Base-by-base conservation (phyloP, 352 stramenopile genomes). In the Pythium vanterpoolii region DNA sequence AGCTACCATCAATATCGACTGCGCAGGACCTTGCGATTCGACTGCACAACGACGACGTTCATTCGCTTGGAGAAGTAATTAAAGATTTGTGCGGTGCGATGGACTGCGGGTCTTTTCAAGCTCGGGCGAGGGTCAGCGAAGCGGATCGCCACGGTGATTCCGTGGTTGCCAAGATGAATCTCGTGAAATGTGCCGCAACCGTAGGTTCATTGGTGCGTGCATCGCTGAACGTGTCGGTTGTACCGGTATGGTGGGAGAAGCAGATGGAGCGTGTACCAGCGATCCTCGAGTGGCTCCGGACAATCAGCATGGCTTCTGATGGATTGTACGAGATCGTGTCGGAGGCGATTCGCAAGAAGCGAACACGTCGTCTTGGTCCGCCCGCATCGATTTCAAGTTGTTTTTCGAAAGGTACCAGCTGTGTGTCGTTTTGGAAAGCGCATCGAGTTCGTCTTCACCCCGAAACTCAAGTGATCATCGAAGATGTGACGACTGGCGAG, bases 11-110 rank as follows among this genome's bases (percentile, higher is more conserved):
- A 42, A 36, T 68, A 61, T 10, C 66, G 68, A 24, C 86, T 11
- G 6, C 36, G 11, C 34, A 54, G n/a, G 9, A 56, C 45, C 26
- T 90, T 34, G 62, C 56, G 14, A 76, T 94, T 52, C 81, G 84
- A n/a, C 68, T 95, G 18, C 86, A 95, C 53, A 94, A 92, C 58
- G 86, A 95, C 46, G 86, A 94, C 42, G 77, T 93, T 9, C 82
- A 94, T 55, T 79, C 83, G 18, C 60, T 94, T 30, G 76, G 73
- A 24, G 83, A 93, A 64, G 78, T 90, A 27, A 76, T 92, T 26
- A 85, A 90, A 26, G 69, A 83, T 19, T 65, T 95, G 14, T 77
- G 74, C 19, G 62, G 68, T 10, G 67, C 74, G n/a, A 56, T 93
- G 43, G 72, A 74, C 5, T 77, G 83, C 18, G 77, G 79, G 1